Conservation (phyloP, 495 filamentous ascomycete genomes). For the Talaromyces thailandensis region DNA sequence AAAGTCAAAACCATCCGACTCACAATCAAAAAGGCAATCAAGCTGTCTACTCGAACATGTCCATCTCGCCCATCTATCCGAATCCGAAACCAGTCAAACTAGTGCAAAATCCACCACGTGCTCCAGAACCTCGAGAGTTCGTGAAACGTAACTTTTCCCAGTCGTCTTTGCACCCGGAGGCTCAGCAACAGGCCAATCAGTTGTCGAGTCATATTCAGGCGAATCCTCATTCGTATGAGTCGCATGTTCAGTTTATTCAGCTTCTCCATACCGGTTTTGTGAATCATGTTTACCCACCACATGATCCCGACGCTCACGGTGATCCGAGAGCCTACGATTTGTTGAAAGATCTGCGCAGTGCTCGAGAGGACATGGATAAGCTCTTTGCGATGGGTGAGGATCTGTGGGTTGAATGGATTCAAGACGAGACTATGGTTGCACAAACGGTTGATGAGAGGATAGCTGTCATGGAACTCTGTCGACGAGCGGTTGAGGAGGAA, state of each 20-base stretch:
- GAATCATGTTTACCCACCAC: conserved; percentile 41
- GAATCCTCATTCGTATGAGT: conserved; percentile 56
- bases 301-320: conserved; percentile 35
- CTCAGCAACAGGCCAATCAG: conserved; percentile 44
- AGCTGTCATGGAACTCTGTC: conserved; percentile 74
- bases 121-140: conserved; percentile 30
- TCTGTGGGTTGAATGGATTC: conserved; percentile 55
- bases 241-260: conserved; percentile 54
- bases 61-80: conserved; percentile 37
- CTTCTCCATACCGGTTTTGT: conserved; percentile 57
- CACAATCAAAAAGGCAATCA: conserved; percentile 14
- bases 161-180: conserved; percentile 43
- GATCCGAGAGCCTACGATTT: conserved; percentile 47
- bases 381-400: conserved; percentile 60
- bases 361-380: conserved; percentile 56
- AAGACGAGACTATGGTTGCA: conserved; percentile 54
- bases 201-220: conserved; percentile 45
- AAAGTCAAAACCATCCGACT: conserved; percentile 25
- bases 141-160: conserved; percentile 39
- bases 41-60: conserved; percentile 34
- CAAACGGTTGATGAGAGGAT: conserved; percentile 54
- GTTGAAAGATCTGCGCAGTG: conserved; percentile 51
- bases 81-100: conserved; percentile 34
- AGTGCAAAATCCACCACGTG: conserved; percentile 45
- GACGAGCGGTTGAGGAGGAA: conserved; percentile 73